Percentiles rank a stretch among this genome's conserved stretches.
phyloP scores from a whole-genome alignment of 371 early-diverging fungal species.

The Mortierella sp. region DNA sequence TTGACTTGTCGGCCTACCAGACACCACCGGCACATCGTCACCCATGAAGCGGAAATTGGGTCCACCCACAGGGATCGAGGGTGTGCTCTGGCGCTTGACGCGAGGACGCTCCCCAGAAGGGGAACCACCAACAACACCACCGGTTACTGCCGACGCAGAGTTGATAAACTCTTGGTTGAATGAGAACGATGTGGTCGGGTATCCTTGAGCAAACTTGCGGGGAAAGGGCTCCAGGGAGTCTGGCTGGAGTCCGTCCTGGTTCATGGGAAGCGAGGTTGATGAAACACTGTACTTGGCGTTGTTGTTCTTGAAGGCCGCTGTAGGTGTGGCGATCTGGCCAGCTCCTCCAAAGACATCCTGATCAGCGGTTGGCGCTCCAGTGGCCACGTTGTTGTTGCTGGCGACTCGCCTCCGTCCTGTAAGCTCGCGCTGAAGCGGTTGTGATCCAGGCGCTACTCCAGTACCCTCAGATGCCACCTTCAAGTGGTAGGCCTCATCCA shows the following conservation, averaged over 20 bases:
- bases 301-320: slow-evolving; percentile 1
- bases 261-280: slow-evolving; percentile 25
- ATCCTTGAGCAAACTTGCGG: slow-evolving; percentile 50
- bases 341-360: slow-evolving; percentile 18
- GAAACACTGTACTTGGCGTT: slow-evolving; percentile 18
- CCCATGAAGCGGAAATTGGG: slow-evolving; percentile 55
- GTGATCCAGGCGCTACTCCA: neutral
- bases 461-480: slow-evolving; percentile 27
- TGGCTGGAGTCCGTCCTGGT: neutral
- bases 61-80: slow-evolving; percentile 42
- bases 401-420: slow-evolving; percentile 38
- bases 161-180: slow-evolving; percentile 50
- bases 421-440: slow-evolving; percentile 32
- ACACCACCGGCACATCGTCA: slow-evolving; percentile 21
- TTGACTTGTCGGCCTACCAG: slow-evolving; percentile 5
- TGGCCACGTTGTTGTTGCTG: slow-evolving; percentile 17
- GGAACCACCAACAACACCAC: slow-evolving; percentile 18
- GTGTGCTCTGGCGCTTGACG: slow-evolving; percentile 51
- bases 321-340: neutral
- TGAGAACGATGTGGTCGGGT: slow-evolving; percentile 52
- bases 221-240: slow-evolving; percentile 18
- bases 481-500: slow-evolving; percentile 37
- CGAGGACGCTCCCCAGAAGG: slow-evolving; percentile 30
- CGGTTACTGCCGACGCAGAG: slow-evolving; percentile 23
- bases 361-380: neutral